phyloP scores from a whole-genome alignment of 495 filamentous ascomycete genomes.

The Podospora didyma region DNA sequence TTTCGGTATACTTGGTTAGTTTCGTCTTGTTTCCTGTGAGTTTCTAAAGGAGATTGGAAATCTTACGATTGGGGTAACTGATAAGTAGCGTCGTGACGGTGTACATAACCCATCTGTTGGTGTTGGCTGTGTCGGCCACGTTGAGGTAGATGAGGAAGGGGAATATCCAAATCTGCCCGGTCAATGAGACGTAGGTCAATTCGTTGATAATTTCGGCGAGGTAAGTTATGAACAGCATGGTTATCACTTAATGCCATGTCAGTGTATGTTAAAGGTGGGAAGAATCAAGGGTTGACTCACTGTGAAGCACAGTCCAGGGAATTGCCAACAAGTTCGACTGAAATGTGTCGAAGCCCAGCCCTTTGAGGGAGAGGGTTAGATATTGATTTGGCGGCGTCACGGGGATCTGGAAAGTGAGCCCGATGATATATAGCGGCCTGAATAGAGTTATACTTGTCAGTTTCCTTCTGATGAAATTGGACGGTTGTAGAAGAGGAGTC shows the following conservation, averaged over 20 bases:
- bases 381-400: slow-evolving; percentile 54
- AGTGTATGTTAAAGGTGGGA: not conserved
- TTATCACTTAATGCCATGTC: slow-evolving; percentile 27
- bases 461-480: not conserved
- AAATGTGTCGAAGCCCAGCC: slow-evolving; percentile 66
- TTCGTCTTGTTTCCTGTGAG: too few species aligned
- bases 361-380: slow-evolving; percentile 61
- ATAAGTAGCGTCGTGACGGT: slow-evolving; percentile 55
- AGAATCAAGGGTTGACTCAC: slow-evolving; percentile 12
- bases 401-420: slow-evolving; percentile 60
- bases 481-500: not conserved
- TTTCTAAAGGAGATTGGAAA: too few species aligned
- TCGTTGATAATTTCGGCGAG: slow-evolving; percentile 46
- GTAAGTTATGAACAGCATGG: slow-evolving; percentile 48
- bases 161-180: slow-evolving; percentile 51
- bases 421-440: slow-evolving; percentile 63
- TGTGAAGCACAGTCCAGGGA: slow-evolving; percentile 34
- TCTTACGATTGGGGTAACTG: slow-evolving; percentile 52
- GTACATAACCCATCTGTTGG: slow-evolving; percentile 54
- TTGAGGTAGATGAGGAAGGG: slow-evolving; percentile 55
- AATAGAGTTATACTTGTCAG: not conserved
- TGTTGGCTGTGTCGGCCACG: slow-evolving; percentile 38
- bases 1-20: not conserved
- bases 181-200: slow-evolving; percentile 42
- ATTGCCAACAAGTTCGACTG: slow-evolving; percentile 54